phyloP scores from a whole-genome alignment of 2,329 filamentous ascomycete species.

The Knufia fluminis region DNA sequence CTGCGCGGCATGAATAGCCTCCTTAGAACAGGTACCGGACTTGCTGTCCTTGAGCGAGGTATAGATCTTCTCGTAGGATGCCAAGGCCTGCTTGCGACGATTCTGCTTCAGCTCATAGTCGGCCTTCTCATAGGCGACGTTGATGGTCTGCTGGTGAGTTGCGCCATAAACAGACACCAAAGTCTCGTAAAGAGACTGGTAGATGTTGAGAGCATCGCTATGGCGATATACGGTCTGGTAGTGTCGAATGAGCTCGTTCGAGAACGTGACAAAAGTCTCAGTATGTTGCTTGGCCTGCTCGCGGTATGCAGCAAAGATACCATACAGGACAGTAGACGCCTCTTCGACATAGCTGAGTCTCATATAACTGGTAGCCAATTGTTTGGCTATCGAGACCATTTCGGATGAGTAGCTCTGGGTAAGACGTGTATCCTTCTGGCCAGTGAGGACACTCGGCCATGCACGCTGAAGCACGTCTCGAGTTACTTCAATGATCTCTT shows the following conservation, averaged over 20 bases:
- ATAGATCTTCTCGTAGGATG: constrained; percentile 41
- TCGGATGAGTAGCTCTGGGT: not conserved
- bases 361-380: constrained; percentile 6
- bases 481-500: constrained; percentile 5
- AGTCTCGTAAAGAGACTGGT: constrained; percentile 39
- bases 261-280: not conserved
- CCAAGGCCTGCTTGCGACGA: constrained; percentile 25
- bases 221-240: constrained; percentile 4
- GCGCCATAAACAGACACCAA: constrained; percentile 22
- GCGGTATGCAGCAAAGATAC: constrained; percentile 2
- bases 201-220: constrained; percentile 27
- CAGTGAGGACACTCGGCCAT: constrained; percentile 1
- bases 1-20: constrained; percentile 39
- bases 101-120: constrained; percentile 38
- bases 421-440: not conserved
- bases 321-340: not conserved
- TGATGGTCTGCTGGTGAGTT: constrained; percentile 29
- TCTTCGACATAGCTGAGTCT: constrained; percentile 2
- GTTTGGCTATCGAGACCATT: not conserved
- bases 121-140: constrained; percentile 34
- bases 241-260: not conserved
- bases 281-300: not conserved
- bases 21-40: constrained; percentile 24
- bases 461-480: constrained; percentile 1
- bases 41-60: constrained; percentile 27